phyloP scores from a whole-genome alignment of 2,329 filamentous ascomycete species.

The Aspergillus unguis region DNA sequence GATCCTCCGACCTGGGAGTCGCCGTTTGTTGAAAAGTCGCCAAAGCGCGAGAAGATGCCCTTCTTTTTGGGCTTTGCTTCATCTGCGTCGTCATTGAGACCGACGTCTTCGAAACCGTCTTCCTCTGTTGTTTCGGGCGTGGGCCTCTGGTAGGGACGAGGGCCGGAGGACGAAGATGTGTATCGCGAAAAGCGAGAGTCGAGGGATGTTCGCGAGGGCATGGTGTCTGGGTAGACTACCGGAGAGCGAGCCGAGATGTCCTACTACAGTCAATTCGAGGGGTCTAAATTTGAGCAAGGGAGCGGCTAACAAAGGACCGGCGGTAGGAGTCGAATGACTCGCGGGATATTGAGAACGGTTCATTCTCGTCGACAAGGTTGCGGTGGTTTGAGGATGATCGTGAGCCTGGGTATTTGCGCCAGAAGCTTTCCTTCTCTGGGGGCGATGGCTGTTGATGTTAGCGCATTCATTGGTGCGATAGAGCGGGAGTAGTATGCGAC shows the following conservation, averaged over 20 bases:
- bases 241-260: constrained; percentile 89
- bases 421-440: constrained; percentile 76
- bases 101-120: constrained; percentile 86
- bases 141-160: constrained; percentile 50
- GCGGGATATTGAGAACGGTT: constrained; percentile 90
- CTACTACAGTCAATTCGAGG: constrained; percentile 44
- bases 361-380: constrained; percentile 72
- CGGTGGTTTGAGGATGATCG: constrained; percentile 56
- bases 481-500: neutral
- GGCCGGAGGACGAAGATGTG: constrained; percentile 58
- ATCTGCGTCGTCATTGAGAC: constrained; percentile 66
- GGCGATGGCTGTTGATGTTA: constrained; percentile 68
- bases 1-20: constrained; percentile 35
- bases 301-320: constrained; percentile 75
- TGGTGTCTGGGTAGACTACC: constrained; percentile 57
- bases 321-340: constrained; percentile 97
- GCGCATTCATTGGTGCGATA: neutral
- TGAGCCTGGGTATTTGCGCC: constrained; percentile 54
- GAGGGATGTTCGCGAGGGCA: constrained; percentile 70
- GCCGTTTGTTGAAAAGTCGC: constrained; percentile 48
- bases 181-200: constrained; percentile 65
- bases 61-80: constrained; percentile 65
- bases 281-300: neutral
- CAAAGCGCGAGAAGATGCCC: constrained; percentile 74
- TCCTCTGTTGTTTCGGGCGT: constrained; percentile 64